These are phyloP conservation scores for Agrocybe chaxingu DNA, from an alignment of 768 basidiomycete genomes.

Conservation along the genomic window DNA sequence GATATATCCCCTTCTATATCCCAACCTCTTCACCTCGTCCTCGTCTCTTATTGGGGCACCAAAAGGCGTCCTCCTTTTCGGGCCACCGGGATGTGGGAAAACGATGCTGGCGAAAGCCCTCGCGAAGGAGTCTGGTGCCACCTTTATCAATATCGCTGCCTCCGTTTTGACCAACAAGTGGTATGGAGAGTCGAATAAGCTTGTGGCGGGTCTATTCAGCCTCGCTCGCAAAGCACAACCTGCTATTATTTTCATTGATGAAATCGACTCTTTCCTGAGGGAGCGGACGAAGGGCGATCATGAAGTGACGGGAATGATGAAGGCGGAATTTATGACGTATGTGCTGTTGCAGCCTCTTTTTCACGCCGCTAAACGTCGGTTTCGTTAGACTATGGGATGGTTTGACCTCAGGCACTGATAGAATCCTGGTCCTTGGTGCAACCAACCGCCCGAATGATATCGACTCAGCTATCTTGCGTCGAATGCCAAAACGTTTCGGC, in stretches of 20 bases:
- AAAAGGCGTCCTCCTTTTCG: slow-evolving; percentile 93
- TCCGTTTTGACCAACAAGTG: slow-evolving; percentile 47
- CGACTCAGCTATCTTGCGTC: slow-evolving; percentile 80
- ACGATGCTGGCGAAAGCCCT: slow-evolving; percentile 99
- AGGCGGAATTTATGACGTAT: slow-evolving; percentile 92
- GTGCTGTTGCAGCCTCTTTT: slow-evolving; percentile 21
- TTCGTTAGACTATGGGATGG: slow-evolving; percentile 87
- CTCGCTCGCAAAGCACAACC: slow-evolving; percentile 93
- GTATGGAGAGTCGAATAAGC: slow-evolving; percentile 72
- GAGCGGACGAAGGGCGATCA: slow-evolving; percentile 88
- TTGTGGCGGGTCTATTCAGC: slow-evolving; percentile 92
- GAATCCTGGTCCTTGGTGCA: slow-evolving; percentile 89
- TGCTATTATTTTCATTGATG: slow-evolving; percentile 97
- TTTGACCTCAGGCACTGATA: slow-evolving; percentile 71
- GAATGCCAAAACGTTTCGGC: slow-evolving; percentile 97
- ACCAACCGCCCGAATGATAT: slow-evolving; percentile 95
- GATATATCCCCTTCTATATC: slow-evolving; percentile 91
- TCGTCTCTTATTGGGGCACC: slow-evolving; percentile 86
- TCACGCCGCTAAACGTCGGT: neutral
- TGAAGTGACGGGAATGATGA: slow-evolving; percentile 98
- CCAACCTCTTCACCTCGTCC: slow-evolving; percentile 78
- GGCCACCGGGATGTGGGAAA: slow-evolving; percentile 98
- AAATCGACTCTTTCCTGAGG: slow-evolving; percentile 93
- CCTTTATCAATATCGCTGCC: slow-evolving; percentile 73
- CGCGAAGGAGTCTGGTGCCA: slow-evolving; percentile 95